Conservation (phyloP, 2,329 filamentous ascomycete species). For the Ophiostoma quercus region DNA sequence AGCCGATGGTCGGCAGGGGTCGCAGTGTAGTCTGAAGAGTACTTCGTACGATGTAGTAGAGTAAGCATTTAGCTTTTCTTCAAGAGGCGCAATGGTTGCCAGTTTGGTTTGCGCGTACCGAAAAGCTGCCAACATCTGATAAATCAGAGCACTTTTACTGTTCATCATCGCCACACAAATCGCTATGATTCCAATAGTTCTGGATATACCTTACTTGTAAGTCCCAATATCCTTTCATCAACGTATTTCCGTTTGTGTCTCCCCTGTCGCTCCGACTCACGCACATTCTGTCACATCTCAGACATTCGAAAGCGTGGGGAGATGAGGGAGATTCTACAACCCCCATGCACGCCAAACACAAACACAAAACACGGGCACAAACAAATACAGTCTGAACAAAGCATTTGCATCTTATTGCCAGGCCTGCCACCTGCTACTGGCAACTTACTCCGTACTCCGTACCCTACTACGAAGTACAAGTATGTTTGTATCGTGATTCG, state of each 20-base stretch:
- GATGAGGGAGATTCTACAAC: slow-evolving; percentile 9
- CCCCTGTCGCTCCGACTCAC: neutral
- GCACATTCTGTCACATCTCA: slow-evolving; percentile 7
- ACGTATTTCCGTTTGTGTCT: neutral
- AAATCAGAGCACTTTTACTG: neutral
- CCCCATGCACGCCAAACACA: slow-evolving; percentile 12
- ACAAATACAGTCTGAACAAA: neutral
- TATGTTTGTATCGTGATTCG: neutral
- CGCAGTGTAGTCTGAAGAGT: neutral
- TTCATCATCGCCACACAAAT: neutral
- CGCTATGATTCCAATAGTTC: neutral
- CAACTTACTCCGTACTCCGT: neutral
- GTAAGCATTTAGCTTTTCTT: no score
- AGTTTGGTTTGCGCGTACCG: neutral
- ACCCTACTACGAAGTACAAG: no score
- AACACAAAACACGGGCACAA: neutral
- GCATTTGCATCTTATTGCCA: no score
- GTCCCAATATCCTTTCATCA: neutral
- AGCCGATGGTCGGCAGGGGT: slow-evolving; percentile 15
- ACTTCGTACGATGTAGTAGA: no score
- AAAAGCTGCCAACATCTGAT: neutral
- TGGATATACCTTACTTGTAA: neutral
- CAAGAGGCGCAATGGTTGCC: no score
- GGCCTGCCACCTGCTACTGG: neutral
- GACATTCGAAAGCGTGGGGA: slow-evolving; percentile 10